Base-by-base conservation (phyloP, 768 basidiomycete species). In the Pulveroboletus frians region DNA sequence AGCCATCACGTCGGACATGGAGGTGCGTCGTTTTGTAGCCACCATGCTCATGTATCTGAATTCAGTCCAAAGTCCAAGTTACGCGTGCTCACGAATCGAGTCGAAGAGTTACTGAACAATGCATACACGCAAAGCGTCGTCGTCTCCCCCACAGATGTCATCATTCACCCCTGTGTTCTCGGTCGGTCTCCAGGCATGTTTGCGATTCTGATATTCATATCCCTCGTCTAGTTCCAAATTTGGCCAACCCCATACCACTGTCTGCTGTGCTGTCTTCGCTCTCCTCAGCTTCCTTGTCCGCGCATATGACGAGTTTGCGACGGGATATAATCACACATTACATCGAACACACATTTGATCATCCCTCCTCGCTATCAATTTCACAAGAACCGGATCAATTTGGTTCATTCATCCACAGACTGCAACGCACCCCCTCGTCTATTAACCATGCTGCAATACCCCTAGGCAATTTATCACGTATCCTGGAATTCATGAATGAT, bases 31-130 rank as follows among this genome's bases (percentile, higher is more conserved):
- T 20, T 26, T 30, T n/a, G 39, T 56, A n/a, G 40, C 34, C 11
- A 15, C 14, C 38, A 20, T 27, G 5, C 9, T 20, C 8, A 3
- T 35, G 38, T 36, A n/a, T 43, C 45, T 56, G 15, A 58, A 17
- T 47, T 14, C 11, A 26, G 17, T 5, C 8, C 15, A 6, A 54
- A 92, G 88, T 73, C 70, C 43, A 79, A 71, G 55, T 75, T 81
- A 50, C 75, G 74, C 51, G 74, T 78, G 9, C 64, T 76, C 21
- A 73, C 74, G 58, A 80, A 84, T 47, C 77, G 78, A 32, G 66
- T 79, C 7, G 81, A 88, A 60, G 89, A 90, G 52, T 81, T 88
- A 57, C 72, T 92, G 20, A 78, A 74, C 54, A 81, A 87, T 40
- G 84, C 83, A 3, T 89, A 80, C 59, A 65, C 77, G 18, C 75